Evolutionary conservation across 2,329 filamentous ascomycete species (phyloP).

Genomic region (Lachnellula occidentalis): DNA sequence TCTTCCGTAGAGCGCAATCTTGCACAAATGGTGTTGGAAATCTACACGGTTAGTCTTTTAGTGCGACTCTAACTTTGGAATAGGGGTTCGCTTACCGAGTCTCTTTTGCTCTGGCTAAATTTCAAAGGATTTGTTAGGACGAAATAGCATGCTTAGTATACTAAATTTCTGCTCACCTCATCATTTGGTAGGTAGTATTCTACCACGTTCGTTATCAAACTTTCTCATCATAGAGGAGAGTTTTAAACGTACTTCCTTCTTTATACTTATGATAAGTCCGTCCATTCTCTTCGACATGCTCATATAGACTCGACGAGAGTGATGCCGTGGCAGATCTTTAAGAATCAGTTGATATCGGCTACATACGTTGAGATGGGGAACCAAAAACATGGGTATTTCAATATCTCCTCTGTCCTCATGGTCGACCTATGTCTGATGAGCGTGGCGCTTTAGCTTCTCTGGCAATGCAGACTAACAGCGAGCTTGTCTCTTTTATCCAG

Average conservation of each 20-base stretch:
- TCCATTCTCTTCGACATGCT: constrained; percentile 18
- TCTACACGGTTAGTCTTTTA: constrained; percentile 2
- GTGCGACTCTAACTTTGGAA: neutral
- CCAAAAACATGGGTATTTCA: neutral
- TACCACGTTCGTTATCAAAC: neutral
- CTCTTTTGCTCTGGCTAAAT: constrained; percentile 9
- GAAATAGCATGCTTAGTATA: neutral
- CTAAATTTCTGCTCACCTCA: constrained; percentile 2
- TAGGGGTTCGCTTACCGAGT: constrained; percentile 7
- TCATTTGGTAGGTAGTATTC: constrained; percentile 14
- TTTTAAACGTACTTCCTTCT: constrained; percentile 12
- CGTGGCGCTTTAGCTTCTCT: neutral
- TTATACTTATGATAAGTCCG: constrained; percentile 20
- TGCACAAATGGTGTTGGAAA: constrained; percentile 19
- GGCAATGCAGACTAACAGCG: neutral
- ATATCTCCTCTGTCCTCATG: neutral
- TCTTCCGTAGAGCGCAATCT: constrained; percentile 13
- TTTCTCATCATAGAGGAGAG: neutral
- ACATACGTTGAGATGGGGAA: neutral
- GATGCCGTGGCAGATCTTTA: constrained; percentile 9
- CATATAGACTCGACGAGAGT: constrained; percentile 14
- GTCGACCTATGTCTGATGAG: neutral
- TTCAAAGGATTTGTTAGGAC: neutral
- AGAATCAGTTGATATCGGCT: neutral
- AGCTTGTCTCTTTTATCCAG: neutral